phyloP scores from a whole-genome alignment of 805 yeast species.

The Ascoidea asiatica region DNA sequence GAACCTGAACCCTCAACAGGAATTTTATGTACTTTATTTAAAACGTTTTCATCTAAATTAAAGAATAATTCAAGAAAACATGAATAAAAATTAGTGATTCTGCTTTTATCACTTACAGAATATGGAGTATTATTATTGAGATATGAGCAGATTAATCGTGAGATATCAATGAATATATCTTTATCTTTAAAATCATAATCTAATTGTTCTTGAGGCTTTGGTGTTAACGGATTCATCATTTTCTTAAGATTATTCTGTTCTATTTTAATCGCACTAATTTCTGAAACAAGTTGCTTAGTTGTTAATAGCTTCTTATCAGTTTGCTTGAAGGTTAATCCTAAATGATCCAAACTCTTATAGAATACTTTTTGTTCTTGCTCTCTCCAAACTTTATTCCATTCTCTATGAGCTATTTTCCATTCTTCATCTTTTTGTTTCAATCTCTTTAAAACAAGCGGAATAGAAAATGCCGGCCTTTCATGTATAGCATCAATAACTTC shows the following conservation, averaged over 20 bases:
- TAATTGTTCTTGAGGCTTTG: conserved; percentile 50
- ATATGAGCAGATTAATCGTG: conserved; percentile 44
- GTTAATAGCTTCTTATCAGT: conserved; percentile 89
- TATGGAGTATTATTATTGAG: conserved; percentile 40
- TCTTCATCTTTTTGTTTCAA: conserved; percentile 97
- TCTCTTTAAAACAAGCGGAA: conserved; percentile 84
- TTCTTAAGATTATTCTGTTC: conserved; percentile 66
- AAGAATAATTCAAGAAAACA: conserved; percentile 54
- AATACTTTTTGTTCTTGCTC: conserved; percentile 93
- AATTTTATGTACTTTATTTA: conserved; percentile 13
- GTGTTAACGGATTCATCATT: conserved; percentile 56
- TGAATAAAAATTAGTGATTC: conserved; percentile 44
- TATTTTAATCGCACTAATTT: conserved; percentile 80
- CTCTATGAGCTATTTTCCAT: conserved; percentile 96
- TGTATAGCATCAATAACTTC: conserved; percentile 94
- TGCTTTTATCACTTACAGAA: conserved; percentile 54
- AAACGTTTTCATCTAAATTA: conserved; percentile 28
- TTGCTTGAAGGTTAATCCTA: conserved; percentile 93
- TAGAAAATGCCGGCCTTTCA: conserved; percentile 89
- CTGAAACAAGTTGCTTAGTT: conserved; percentile 80
- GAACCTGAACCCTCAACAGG: not conserved
- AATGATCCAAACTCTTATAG: conserved; percentile 85
- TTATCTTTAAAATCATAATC: conserved; percentile 40
- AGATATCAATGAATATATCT: conserved; percentile 47
- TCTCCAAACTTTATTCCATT: conserved; percentile 99